phyloP scores from a whole-genome alignment of 1,139 yeast species.

The Geotrichum cucujoidarum region DNA sequence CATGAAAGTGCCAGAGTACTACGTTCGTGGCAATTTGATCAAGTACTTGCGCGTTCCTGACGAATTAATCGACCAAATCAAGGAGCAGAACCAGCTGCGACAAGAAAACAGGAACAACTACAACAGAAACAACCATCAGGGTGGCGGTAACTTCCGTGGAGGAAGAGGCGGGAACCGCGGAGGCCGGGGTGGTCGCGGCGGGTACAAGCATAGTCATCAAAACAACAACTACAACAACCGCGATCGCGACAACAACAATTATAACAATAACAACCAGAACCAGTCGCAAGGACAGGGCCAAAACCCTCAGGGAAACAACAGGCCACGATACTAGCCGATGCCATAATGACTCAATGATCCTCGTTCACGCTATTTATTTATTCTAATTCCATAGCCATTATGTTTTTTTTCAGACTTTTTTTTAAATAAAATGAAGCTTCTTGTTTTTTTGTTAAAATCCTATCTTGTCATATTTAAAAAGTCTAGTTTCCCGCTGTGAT shows the following conservation, averaged over 20 bases:
- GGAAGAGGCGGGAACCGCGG: conserved; percentile 26
- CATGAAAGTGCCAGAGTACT: conserved; percentile 67
- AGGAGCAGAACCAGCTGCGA: conserved; percentile 65
- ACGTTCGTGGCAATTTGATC: conserved; percentile 79
- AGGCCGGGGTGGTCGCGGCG: conserved; percentile 24
- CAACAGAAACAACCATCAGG: conserved; percentile 21
- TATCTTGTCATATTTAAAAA: not conserved
- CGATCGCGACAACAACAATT: conserved; percentile 1
- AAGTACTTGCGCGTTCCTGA: conserved; percentile 64
- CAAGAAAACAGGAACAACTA: conserved; percentile 45
- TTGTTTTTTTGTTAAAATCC: not conserved
- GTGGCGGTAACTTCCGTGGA: conserved; percentile 22
- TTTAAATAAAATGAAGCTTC: not conserved
- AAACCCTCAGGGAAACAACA: conserved; percentile 6
- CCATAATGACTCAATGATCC: not conserved
- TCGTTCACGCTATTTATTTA: not conserved
- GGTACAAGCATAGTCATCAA: conserved; percentile 19
- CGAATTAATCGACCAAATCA: conserved; percentile 45
- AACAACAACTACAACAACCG: conserved; percentile 21
- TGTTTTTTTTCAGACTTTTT: not conserved
- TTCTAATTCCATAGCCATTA: not conserved
- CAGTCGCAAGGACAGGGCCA: not conserved
- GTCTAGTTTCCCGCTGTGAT: not conserved
- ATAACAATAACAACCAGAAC: conserved; percentile 11
- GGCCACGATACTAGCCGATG: not conserved